phyloP scores from a whole-genome alignment of 192 early-diverging fungal genomes.

The Coemansia sp. region DNA sequence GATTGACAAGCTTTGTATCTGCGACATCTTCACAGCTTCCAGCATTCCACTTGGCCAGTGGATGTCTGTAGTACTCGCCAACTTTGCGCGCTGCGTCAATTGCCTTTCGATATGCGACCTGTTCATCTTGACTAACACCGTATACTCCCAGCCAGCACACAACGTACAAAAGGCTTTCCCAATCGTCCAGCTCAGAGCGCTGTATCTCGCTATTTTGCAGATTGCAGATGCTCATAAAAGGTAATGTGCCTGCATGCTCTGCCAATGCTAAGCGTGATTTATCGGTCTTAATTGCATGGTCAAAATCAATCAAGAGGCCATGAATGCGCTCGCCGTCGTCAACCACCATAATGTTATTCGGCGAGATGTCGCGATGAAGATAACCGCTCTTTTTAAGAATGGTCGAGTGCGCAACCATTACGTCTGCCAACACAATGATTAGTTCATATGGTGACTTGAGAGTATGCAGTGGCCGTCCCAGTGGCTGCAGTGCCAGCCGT shows the following conservation, averaged over 20 bases:
- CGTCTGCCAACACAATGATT: slow-evolving; percentile 23
- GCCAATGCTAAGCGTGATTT: not conserved
- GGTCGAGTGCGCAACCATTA: slow-evolving; percentile 12
- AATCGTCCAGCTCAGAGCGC: slow-evolving; percentile 21
- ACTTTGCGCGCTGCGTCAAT: not conserved
- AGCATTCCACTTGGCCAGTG: not conserved
- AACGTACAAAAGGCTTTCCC: slow-evolving; percentile 20
- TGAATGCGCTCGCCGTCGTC: not conserved
- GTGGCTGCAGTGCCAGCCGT: not conserved
- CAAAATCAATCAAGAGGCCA: slow-evolving; percentile 26
- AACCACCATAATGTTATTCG: slow-evolving; percentile 17
- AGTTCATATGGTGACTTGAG: slow-evolving; percentile 15
- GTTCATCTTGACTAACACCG: not conserved
- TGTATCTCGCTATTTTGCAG: not conserved
- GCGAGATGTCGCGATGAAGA: slow-evolving; percentile 25
- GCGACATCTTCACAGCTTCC: not conserved
- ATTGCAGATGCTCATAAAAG: slow-evolving; percentile 27
- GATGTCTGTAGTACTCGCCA: not conserved
- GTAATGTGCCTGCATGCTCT: slow-evolving; percentile 1
- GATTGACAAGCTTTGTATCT: too few relatives aligned
- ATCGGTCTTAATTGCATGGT: slow-evolving; percentile 8
- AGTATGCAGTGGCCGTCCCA: not conserved
- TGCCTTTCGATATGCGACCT: not conserved
- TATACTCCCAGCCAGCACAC: slow-evolving; percentile 11
- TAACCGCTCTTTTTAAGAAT: slow-evolving; percentile 9